These are phyloP conservation scores for Hirsutella rhossiliensis DNA, from an alignment of 2,329 filamentous ascomycete species.

Conservation along the genomic window DNA sequence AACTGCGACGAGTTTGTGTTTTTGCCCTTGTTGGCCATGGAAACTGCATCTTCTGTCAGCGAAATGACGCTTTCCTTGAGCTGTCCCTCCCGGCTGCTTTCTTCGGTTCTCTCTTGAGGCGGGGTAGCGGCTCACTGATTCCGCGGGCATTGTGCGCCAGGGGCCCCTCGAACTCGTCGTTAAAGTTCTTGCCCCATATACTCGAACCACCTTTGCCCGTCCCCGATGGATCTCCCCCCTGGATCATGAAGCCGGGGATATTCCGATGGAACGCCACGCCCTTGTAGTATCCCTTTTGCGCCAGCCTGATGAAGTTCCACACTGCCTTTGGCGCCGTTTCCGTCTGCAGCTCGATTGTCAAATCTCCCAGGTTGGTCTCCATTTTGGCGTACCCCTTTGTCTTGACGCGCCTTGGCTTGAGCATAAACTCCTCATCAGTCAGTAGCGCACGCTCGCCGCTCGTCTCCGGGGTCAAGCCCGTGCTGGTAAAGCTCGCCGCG, in stretches of 20 bases:
- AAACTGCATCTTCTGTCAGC: conserved; percentile 24
- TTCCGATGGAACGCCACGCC: conserved; percentile 82
- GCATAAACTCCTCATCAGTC: conserved; percentile 92
- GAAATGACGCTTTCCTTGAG: not conserved
- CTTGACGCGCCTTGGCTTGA: conserved; percentile 81
- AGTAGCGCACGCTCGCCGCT: conserved; percentile 76
- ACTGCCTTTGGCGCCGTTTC: conserved; percentile 88
- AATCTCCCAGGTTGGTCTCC: conserved; percentile 69
- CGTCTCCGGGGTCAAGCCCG: conserved; percentile 84
- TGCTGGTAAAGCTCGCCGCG: conserved; percentile 90
- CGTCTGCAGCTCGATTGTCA: conserved; percentile 82
- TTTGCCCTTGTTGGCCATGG: conserved; percentile 98
- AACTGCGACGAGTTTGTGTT: conserved; percentile 94
- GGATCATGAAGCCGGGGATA: conserved; percentile 95
- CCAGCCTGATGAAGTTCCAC: conserved; percentile 88
- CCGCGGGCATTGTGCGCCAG: conserved; percentile 73
- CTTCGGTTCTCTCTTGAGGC: too few species aligned
- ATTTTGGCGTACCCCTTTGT: conserved; percentile 86
- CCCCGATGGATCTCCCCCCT: conserved; percentile 87
- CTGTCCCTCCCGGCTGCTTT: too few species aligned
- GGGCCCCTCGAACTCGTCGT: conserved; percentile 86
- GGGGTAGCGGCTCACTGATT: conserved; percentile 27
- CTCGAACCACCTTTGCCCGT: conserved; percentile 83
- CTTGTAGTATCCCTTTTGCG: conserved; percentile 83
- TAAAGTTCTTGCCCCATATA: conserved; percentile 89